These are phyloP conservation scores for Podospora comata DNA, from an alignment of 495 filamentous ascomycete genomes.

Conservation along the genomic window DNA sequence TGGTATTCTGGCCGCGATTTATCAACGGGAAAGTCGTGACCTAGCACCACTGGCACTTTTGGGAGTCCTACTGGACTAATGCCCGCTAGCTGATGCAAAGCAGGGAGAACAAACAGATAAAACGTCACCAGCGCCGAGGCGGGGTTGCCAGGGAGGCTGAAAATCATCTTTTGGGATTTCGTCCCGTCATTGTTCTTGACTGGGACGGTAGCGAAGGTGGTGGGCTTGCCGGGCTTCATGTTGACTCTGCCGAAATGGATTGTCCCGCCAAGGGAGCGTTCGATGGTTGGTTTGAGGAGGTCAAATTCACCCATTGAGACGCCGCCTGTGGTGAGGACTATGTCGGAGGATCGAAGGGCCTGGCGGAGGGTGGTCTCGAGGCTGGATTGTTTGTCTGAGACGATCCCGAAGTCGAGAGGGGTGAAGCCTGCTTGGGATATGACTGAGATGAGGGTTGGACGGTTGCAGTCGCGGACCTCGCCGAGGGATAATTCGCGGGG, in stretches of 20 bases:
- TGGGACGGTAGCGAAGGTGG: conserved; percentile 89
- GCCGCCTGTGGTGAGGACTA: conserved; percentile 89
- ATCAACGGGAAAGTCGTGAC: conserved; percentile 70
- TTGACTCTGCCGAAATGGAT: conserved; percentile 95
- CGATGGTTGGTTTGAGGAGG: conserved; percentile 94
- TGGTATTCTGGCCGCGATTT: conserved; percentile 81
- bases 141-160: conserved; percentile 92
- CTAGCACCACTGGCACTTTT: conserved; percentile 64
- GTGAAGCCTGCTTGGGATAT: conserved; percentile 73
- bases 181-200: conserved; percentile 53
- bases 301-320: conserved; percentile 99
- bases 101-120: conserved; percentile 89
- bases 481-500: conserved; percentile 63
- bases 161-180: conserved; percentile 68
- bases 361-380: conserved; percentile 73
- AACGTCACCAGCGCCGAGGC: conserved; percentile 90
- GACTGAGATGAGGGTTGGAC: conserved; percentile 78
- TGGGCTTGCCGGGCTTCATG: conserved; percentile 98
- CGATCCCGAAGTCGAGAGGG: conserved; percentile 83
- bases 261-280: conserved; percentile 81
- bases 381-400: conserved; percentile 69
- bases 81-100: conserved; percentile 69
- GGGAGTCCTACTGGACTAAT: conserved; percentile 63
- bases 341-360: conserved; percentile 69
- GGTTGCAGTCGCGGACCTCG: conserved; percentile 90